A percentile compares a stretch with the other conserved stretches of the same genome.
Evolutionary conservation across 2,329 filamentous ascomycete species (phyloP).

Genomic region (Stemphylium lycopersici): DNA sequence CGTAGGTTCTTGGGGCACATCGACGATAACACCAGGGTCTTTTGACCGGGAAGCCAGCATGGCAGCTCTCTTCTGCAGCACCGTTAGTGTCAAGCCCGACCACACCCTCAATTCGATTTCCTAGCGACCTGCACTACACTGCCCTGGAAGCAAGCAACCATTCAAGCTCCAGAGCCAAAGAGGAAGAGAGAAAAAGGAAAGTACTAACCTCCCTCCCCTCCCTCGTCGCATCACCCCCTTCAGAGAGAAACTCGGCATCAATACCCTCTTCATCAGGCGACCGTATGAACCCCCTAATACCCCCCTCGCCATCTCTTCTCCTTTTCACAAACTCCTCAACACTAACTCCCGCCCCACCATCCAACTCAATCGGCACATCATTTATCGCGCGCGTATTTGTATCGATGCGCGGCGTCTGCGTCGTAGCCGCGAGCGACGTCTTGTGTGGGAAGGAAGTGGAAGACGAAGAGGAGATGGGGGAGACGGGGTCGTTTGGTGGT

Average conservation of each 20-base stretch:
- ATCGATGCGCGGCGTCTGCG: slow-evolving; percentile 45
- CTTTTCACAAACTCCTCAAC: slow-evolving; percentile 29
- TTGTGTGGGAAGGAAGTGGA: slow-evolving; percentile 35
- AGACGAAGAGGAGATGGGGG: slow-evolving; percentile 24
- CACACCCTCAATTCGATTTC: no score
- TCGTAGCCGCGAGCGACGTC: slow-evolving; percentile 27
- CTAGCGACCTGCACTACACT: no score
- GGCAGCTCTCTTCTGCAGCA: slow-evolving; percentile 45
- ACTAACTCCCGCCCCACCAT: slow-evolving; percentile 38
- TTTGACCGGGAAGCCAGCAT: slow-evolving; percentile 47
- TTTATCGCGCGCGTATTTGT: slow-evolving; percentile 52
- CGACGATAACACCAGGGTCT: slow-evolving; percentile 54
- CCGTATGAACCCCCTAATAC: slow-evolving; percentile 8
- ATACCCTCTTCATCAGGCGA: slow-evolving; percentile 37
- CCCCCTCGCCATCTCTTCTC: slow-evolving; percentile 13
- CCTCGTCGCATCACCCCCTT: slow-evolving; percentile 23
- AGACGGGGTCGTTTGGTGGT: slow-evolving; percentile 18
- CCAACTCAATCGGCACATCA: slow-evolving; percentile 52
- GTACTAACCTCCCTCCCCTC: slow-evolving; percentile 34
- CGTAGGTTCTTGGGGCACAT: slow-evolving; percentile 52
- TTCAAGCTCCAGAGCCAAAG: not conserved
- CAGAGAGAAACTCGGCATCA: slow-evolving; percentile 38
- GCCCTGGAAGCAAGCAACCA: no score
- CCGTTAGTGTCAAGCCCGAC: not conserved
- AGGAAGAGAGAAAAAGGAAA: not conserved